Base-by-base conservation (phyloP, 2,329 filamentous ascomycete species). In the Nemania sp. region DNA sequence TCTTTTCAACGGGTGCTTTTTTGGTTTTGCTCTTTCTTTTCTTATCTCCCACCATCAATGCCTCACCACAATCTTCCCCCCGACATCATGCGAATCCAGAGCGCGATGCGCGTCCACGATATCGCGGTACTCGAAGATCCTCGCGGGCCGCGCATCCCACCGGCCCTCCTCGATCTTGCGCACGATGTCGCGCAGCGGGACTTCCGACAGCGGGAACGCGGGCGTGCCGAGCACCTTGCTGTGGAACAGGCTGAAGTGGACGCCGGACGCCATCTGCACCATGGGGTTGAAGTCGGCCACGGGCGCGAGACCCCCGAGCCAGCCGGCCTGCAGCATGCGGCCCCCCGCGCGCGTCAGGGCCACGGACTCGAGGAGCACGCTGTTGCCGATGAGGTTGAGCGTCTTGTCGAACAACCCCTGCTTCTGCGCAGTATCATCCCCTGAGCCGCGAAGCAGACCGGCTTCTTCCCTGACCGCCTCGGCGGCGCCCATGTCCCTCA, bases 221-320 rank as follows among this genome's bases (percentile, higher is more conserved):
- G 64, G 60, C 2, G 54, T 70, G 5, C 73, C 76, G 37, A 79
- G 67, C 2, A 74, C 73, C 52, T 74, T 74, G 59, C 77, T 79
- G 5, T 74, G 72, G 65, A 79, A 80, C 32, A 80, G 71, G 59
- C 74, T 79, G 57, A 80, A 78, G 59, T 80, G 77, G n/a, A 80
- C 76, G 0, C 77, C 78, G 20, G 72, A 71, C 15, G 73, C 71
- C 78, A 80, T 80, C 67, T 80, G 72, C 6, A 79, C 46, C 63
- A 80, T 71, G 2, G 77, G 78, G 60, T 79, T 79, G 67, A 80
- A 75, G 50, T 76, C 74, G 7, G 61, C 50, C 10, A 79, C 67
- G 0, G 77, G 77, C 1, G 65, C 75, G 20, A 79, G 56, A 0
- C 77, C 77, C n/a, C 78, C 78, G 1, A 79, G 61, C 69, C 74